phyloP scores from a whole-genome alignment of 495 filamentous ascomycete species.

The Chaetomium tenue region DNA sequence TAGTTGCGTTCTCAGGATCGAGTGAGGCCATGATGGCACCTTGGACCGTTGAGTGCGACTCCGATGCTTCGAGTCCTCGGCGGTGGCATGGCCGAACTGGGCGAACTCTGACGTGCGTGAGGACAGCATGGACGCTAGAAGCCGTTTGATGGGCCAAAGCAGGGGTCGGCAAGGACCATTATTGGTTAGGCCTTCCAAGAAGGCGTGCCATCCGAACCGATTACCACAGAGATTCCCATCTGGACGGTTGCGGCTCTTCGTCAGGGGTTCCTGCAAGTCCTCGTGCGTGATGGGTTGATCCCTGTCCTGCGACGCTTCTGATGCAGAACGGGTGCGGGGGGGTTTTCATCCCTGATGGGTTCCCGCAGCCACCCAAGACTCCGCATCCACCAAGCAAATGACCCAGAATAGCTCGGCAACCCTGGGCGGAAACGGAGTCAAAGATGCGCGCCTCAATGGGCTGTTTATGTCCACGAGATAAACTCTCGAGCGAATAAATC shows the following conservation, averaged over 20 bases:
- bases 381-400: background rate
- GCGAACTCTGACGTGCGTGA: slow-evolving; percentile 33
- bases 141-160: slow-evolving; percentile 41
- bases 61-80: slow-evolving; percentile 3
- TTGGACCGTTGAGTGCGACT: background rate
- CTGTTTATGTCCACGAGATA: background rate
- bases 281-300: slow-evolving; percentile 30
- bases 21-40: slow-evolving; percentile 2
- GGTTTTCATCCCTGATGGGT: slow-evolving; percentile 7
- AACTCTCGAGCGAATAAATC: background rate
- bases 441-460: background rate
- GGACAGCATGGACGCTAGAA: slow-evolving; percentile 31
- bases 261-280: slow-evolving; percentile 22
- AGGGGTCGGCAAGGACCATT: slow-evolving; percentile 11
- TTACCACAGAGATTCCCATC: slow-evolving; percentile 27
- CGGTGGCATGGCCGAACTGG: slow-evolving; percentile 17
- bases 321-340: slow-evolving; percentile 35
- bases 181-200: slow-evolving; percentile 34
- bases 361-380: background rate
- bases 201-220: slow-evolving; percentile 5
- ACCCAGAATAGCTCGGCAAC: background rate
- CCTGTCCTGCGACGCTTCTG: slow-evolving; percentile 53
- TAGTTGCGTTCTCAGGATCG: background rate
- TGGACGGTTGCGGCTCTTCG: slow-evolving; percentile 30
- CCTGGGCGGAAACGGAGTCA: background rate